These are phyloP conservation scores for Neoscytalidium dimidiatum DNA, from an alignment of 2,329 filamentous ascomycete genomes.

Conservation along the genomic window DNA sequence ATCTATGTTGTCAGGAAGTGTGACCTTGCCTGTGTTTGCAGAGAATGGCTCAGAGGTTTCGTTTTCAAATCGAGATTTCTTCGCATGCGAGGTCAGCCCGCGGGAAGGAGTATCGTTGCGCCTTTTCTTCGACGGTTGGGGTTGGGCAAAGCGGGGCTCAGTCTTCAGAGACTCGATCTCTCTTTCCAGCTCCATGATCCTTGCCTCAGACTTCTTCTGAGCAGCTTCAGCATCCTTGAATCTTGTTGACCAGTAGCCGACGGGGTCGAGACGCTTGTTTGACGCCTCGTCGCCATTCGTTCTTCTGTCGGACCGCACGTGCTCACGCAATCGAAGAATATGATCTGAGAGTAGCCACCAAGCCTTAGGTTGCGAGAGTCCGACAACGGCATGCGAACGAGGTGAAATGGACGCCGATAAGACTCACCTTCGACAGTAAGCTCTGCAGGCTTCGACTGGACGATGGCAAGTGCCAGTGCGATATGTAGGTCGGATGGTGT, in stretches of 20 bases:
- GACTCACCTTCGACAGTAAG: slow-evolving; percentile 34
- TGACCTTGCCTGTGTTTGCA: neutral
- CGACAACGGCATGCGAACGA: no score
- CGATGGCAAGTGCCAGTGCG: slow-evolving; percentile 38
- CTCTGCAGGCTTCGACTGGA: slow-evolving; percentile 40
- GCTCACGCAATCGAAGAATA: slow-evolving; percentile 35
- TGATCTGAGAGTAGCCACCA: slow-evolving; percentile 30
- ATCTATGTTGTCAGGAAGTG: neutral
- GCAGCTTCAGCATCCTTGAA: slow-evolving; percentile 28
- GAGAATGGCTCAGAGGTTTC: neutral
- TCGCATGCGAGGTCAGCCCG: neutral
- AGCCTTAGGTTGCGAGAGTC: no score
- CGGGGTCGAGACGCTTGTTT: slow-evolving; percentile 39
- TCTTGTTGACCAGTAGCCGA: slow-evolving; percentile 40
- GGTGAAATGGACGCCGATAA: neutral
- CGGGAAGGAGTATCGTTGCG: neutral
- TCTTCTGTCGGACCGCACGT: slow-evolving; percentile 29
- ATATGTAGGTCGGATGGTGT: slow-evolving; percentile 25
- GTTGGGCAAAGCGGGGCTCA: slow-evolving; percentile 24
- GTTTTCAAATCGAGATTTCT: neutral
- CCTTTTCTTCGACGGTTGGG: neutral
- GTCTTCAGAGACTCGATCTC: slow-evolving; percentile 28
- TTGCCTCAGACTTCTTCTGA: slow-evolving; percentile 26
- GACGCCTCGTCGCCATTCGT: slow-evolving; percentile 27
- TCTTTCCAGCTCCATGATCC: slow-evolving; percentile 31